Percentiles rank a stretch among this genome's conserved stretches.
Conservation (phyloP, 2,329 filamentous ascomycete genomes). For the Fusarium incarnatum region DNA sequence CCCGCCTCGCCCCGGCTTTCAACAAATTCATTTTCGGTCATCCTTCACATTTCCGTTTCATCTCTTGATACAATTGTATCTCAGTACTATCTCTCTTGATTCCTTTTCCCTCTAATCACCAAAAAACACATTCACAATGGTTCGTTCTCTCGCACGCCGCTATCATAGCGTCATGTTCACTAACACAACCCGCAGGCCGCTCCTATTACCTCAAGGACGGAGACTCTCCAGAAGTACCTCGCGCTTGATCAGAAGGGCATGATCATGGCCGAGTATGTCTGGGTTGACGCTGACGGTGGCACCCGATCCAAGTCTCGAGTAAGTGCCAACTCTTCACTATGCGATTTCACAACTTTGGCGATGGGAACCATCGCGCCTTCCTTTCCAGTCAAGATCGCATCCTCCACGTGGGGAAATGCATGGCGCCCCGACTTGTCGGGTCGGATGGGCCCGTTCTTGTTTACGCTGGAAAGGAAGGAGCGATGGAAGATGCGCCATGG, state of each 20-base stretch:
- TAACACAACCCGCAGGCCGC: conserved; percentile 35
- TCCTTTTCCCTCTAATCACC: neutral
- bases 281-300: conserved; percentile 87
- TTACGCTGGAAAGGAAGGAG: neutral
- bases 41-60: conserved; percentile 41
- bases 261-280: conserved; percentile 96
- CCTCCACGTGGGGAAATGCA: conserved; percentile 3
- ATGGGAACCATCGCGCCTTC: conserved; percentile 19
- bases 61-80: conserved; percentile 41
- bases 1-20: conserved; percentile 41
- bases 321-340: conserved; percentile 57
- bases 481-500: neutral
- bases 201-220: conserved; percentile 43
- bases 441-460: conserved; percentile 18
- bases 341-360: neutral
- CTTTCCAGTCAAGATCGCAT: conserved; percentile 15
- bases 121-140: conserved; percentile 39
- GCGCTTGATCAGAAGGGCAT: conserved; percentile 87
- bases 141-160: neutral
- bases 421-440: conserved; percentile 13
- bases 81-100: conserved; percentile 10
- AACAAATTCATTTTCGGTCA: conserved; percentile 30
- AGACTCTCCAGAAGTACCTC: conserved; percentile 85
- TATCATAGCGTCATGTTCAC: conserved; percentile 6
- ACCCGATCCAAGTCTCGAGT: conserved; percentile 97